Conservation (phyloP, 2,329 filamentous ascomycete species). For the Talaromyces sp. region DNA sequence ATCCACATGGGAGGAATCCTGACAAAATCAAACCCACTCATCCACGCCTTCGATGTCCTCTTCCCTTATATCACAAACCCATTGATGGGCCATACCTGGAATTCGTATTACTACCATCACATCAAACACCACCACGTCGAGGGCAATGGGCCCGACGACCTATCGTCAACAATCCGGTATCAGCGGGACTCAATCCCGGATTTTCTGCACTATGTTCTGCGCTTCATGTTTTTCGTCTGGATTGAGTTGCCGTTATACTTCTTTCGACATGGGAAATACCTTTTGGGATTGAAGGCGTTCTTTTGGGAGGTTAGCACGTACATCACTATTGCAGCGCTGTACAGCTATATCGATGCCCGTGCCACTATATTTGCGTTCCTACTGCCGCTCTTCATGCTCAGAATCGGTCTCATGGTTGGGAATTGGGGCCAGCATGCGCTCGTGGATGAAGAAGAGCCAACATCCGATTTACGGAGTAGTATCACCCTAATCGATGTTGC, state of each 20-base stretch:
- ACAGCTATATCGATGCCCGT: slow-evolving; percentile 38
- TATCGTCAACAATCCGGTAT: slow-evolving; percentile 70
- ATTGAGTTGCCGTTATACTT: slow-evolving; percentile 72
- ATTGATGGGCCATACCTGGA: slow-evolving; percentile 78
- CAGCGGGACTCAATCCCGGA: slow-evolving; percentile 63
- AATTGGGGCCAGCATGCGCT: slow-evolving; percentile 84
- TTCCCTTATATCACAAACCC: slow-evolving; percentile 73
- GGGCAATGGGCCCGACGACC: slow-evolving; percentile 69
- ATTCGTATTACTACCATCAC: slow-evolving; percentile 79
- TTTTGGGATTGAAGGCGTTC: slow-evolving; percentile 51
- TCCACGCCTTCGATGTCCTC: slow-evolving; percentile 54
- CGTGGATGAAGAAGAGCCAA: slow-evolving; percentile 67
- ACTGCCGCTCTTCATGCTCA: slow-evolving; percentile 60
- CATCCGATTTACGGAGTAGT: slow-evolving; percentile 72
- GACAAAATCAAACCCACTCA: slow-evolving; percentile 46
- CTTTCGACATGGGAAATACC: slow-evolving; percentile 54
- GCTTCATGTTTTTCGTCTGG: slow-evolving; percentile 71
- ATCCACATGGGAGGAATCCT: slow-evolving; percentile 72
- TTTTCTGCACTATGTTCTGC: slow-evolving; percentile 66
- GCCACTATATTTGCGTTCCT: slow-evolving; percentile 62
- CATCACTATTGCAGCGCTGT: slow-evolving; percentile 45
- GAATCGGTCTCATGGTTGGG: slow-evolving; percentile 70
- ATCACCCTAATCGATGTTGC: slow-evolving; percentile 74
- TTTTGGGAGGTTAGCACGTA: slow-evolving; percentile 53
- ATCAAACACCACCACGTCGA: slow-evolving; percentile 83